Evolutionary conservation across 176 grass and related monocot species (phyloP).

Genomic region (Cenchrus americanus): DNA sequence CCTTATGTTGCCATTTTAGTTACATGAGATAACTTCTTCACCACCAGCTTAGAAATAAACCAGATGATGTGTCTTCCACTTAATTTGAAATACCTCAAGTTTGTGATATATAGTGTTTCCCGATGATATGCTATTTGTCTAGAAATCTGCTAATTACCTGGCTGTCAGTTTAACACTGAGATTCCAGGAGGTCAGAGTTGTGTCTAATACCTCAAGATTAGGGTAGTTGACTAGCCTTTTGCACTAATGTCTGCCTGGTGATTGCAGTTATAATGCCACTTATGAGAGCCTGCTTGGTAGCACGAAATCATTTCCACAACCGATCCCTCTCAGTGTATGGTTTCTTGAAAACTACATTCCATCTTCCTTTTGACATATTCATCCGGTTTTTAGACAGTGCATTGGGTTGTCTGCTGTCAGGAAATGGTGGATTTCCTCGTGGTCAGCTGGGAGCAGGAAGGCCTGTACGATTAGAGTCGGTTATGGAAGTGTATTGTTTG

Average conservation of each 20-base stretch:
- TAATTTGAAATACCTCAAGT: background rate
- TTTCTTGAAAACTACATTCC: background rate
- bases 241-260: background rate
- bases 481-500: conserved; percentile 23
- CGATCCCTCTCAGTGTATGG: conserved; percentile 82
- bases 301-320: conserved; percentile 73
- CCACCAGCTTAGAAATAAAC: background rate
- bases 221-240: conserved; percentile 17
- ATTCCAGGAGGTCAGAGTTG: conserved; percentile 1
- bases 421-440: conserved; percentile 98
- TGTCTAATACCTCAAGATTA: conserved; percentile 28
- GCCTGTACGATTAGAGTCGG: conserved; percentile 77
- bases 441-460: conserved; percentile 91
- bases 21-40: background rate
- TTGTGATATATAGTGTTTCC: background rate
- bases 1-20: background rate
- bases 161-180: background rate
- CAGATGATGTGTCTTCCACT: background rate
- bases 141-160: background rate
- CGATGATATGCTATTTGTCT: conserved; percentile 7
- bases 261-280: conserved; percentile 82
- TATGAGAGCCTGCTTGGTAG: conserved; percentile 89
- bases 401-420: conserved; percentile 48
- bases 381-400: background rate
- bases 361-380: background rate